Conservation (phyloP, 2,329 filamentous ascomycete species). For the Gnomoniopsis sp. region DNA sequence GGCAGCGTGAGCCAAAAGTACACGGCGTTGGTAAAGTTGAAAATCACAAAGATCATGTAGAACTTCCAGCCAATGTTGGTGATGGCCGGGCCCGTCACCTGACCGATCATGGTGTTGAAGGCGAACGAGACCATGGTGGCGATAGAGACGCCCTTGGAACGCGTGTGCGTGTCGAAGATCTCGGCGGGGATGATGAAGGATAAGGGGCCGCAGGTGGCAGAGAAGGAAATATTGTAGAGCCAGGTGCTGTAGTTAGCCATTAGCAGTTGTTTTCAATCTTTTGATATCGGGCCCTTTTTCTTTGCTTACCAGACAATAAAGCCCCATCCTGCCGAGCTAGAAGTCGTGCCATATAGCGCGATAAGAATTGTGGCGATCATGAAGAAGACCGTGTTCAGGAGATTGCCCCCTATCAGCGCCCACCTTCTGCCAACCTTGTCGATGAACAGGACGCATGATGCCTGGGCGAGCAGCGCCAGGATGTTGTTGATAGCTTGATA, state of each 20-base stretch:
- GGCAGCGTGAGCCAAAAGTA: slow-evolving; percentile 60
- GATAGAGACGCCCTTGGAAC: slow-evolving; percentile 71
- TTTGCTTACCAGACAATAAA: slow-evolving; percentile 61
- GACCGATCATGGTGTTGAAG: slow-evolving; percentile 50
- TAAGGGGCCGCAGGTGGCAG: slow-evolving; percentile 65
- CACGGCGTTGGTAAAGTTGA: slow-evolving; percentile 48
- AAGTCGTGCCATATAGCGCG: slow-evolving; percentile 34
- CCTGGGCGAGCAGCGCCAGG: slow-evolving; percentile 66
- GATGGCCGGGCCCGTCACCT: slow-evolving; percentile 44
- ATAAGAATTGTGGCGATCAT: slow-evolving; percentile 60
- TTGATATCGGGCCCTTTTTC: too few relatives aligned
- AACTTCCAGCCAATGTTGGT: slow-evolving; percentile 41
- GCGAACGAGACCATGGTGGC: slow-evolving; percentile 71
- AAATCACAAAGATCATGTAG: slow-evolving; percentile 52
- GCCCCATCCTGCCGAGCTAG: slow-evolving; percentile 60
- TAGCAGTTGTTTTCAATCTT: too few relatives aligned
- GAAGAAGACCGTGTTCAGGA: slow-evolving; percentile 69
- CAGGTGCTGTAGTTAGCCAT: slow-evolving; percentile 52
- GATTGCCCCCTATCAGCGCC: slow-evolving; percentile 69
- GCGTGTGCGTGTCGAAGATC: slow-evolving; percentile 74
- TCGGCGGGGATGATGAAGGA: slow-evolving; percentile 62
- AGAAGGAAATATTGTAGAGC: slow-evolving; percentile 79
- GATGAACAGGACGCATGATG: slow-evolving; percentile 64
- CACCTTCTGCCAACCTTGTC: slow-evolving; percentile 69
- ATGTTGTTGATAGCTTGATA: slow-evolving; percentile 75